Evolutionary conservation across 1,139 yeast genomes (phyloP), one percentile per base, ranked within the genome.

Genomic region (Debaryomyces fabryi): DNA sequence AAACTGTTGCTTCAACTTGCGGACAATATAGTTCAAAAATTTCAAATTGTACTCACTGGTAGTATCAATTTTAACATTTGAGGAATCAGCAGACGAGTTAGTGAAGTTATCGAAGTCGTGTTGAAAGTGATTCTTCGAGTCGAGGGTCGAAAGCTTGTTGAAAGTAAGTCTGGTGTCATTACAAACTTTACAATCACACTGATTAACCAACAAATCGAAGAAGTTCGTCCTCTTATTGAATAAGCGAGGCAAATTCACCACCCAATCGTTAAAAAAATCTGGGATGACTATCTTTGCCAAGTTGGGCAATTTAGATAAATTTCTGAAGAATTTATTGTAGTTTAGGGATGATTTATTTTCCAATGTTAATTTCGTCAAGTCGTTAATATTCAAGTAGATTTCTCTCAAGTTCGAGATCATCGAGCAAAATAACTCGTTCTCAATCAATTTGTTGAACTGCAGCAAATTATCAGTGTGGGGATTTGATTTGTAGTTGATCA

Each of bases 211-310:
- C 18, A 58, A 48, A 23, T 61, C 60, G 40, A 63, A 60, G 38
- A 37, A 34, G 44, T 49, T 53, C 15, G 44, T 42, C 5, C 39
- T 27, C 21, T 44, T 33, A 41, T 46, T 52, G 38, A 54, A 49
- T 2, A 54, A 40, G 6, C 36, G 23, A 1, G 61, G 57, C 16
- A 63, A 52, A 24, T 52, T 52, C 4, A 49, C 50, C n/a, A 57
- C 41, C 68, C 68, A 65, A 27, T 56, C 58, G 48, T 62, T 54
- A 52, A 65, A 63, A 41, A 63, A 65, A 49, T 65, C 70, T 1
- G 69, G 69, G 13, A 65, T 51, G 2, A 54, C 50, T 25, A 65
- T 48, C 23, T 53, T 54, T 7, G 49, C 39, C 18, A 63, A 49
- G 15, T 52, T 49, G 0, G 54, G 39, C 16, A 58, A 49, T 2